A percentile compares a stretch with the other conserved stretches of the same genome.
These are phyloP conservation scores for Lactarius sanguifluus DNA, from an alignment of 768 basidiomycete species.

Conservation along the genomic window DNA sequence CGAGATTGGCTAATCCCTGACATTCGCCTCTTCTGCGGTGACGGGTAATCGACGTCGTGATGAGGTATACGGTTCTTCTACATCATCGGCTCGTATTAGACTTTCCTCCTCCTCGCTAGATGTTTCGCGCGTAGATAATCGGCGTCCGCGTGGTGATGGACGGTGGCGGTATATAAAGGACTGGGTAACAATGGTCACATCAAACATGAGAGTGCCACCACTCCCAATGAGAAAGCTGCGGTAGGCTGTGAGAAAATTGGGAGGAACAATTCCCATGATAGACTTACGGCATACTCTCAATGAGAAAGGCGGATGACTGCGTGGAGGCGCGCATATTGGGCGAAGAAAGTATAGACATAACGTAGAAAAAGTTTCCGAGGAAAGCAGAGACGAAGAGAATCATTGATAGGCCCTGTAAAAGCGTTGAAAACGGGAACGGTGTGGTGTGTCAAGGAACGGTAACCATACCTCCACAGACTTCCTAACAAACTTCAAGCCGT, in stretches of 20 bases:
- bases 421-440: constrained; percentile 9
- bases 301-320: constrained; percentile 62
- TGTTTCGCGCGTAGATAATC: constrained; percentile 29
- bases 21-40: constrained; percentile 18
- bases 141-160: constrained; percentile 34
- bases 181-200: constrained; percentile 87
- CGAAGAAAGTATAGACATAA: constrained; percentile 82
- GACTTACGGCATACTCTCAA: constrained; percentile 83
- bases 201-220: constrained; percentile 90
- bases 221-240: constrained; percentile 89
- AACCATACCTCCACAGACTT: constrained; percentile 79
- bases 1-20: constrained; percentile 12
- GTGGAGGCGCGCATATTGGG: constrained; percentile 59
- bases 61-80: constrained; percentile 26
- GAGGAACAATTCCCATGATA: neutral
- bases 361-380: constrained; percentile 91
- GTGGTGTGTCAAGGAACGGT: neutral
- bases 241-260: neutral
- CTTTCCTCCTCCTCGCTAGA: constrained; percentile 35
- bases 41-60: constrained; percentile 27
- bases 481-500: constrained; percentile 61
- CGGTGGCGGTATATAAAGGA: constrained; percentile 70
- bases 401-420: constrained; percentile 80
- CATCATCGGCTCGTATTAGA: constrained; percentile 21
- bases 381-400: constrained; percentile 93